These are phyloP conservation scores for Termitomyces sp. DNA, from an alignment of 768 basidiomycete genomes.

Conservation along the genomic window DNA sequence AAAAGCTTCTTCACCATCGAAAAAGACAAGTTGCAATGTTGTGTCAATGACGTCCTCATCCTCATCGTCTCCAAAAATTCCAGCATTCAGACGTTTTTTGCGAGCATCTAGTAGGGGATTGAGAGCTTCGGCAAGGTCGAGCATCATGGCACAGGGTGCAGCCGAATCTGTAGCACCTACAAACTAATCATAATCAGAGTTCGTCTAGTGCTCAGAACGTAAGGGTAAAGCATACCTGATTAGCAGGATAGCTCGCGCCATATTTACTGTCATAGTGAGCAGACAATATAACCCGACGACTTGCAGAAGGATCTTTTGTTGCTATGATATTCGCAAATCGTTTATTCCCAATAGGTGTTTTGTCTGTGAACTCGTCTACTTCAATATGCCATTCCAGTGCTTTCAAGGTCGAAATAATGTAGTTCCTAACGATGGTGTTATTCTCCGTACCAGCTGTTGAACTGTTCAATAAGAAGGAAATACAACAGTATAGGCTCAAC, in stretches of 20 bases:
- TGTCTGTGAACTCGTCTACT: constrained; percentile 72
- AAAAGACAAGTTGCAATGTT: constrained; percentile 90
- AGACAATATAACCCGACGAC: constrained; percentile 78
- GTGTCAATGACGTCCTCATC: constrained; percentile 81
- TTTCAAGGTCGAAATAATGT: constrained; percentile 72
- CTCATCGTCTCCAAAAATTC: constrained; percentile 37
- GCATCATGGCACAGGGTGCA: constrained; percentile 90
- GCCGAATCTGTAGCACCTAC: constrained; percentile 97
- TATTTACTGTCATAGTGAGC: constrained; percentile 96
- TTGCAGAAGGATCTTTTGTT: constrained; percentile 87
- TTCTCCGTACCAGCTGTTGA: constrained; percentile 64
- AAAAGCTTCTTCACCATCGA: constrained; percentile 98
- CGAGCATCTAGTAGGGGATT: constrained; percentile 68
- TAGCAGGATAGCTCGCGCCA: constrained; percentile 64
- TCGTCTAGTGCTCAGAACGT: background rate
- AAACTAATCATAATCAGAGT: constrained; percentile 53
- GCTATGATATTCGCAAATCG: constrained; percentile 90
- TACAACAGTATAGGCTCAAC: constrained; percentile 21
- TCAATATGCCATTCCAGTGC: constrained; percentile 85
- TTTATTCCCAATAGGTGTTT: constrained; percentile 79
- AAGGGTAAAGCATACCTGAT: constrained; percentile 52
- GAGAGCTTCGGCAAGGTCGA: constrained; percentile 86
- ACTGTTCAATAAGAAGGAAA: constrained; percentile 1
- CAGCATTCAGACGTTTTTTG: constrained; percentile 49
- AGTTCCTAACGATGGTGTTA: constrained; percentile 77